Evolutionary conservation across 352 stramenopile genomes (phyloP).

Genomic region (Phytophthora podocarpi): DNA sequence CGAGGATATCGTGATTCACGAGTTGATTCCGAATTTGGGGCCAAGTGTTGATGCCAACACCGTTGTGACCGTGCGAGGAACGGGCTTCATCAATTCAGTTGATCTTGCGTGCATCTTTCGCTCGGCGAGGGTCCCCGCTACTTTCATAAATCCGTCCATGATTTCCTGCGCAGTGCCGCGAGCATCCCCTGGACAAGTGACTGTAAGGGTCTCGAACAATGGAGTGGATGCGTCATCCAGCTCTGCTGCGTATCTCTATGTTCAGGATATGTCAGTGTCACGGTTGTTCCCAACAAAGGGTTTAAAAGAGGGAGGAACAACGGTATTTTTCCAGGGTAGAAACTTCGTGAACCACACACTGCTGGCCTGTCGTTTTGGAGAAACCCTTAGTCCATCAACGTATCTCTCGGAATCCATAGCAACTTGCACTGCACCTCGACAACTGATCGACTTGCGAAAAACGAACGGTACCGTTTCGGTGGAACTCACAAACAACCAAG

Average conservation of each 20-base stretch:
- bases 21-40: conserved; percentile 57
- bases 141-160: conserved; percentile 49
- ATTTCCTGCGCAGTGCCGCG: conserved; percentile 69
- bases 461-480: conserved; percentile 62
- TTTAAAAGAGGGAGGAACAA: conserved; percentile 75
- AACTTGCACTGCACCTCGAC: conserved; percentile 79
- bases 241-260: conserved; percentile 73
- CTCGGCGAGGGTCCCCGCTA: conserved; percentile 36
- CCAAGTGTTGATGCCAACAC: conserved; percentile 63
- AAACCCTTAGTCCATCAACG: conserved; percentile 61
- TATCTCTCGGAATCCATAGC: conserved; percentile 83
- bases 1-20: conserved; percentile 46
- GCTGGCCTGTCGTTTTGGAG: conserved; percentile 90
- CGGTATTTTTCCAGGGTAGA: conserved; percentile 91
- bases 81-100: conserved; percentile 60
- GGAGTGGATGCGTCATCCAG: conserved; percentile 65
- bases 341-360: conserved; percentile 94
- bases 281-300: conserved; percentile 75
- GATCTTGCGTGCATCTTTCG: conserved; percentile 68
- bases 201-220: conserved; percentile 85
- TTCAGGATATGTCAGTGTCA: conserved; percentile 84
- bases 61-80: conserved; percentile 64
- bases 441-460: conserved; percentile 49
- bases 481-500: conserved; percentile 86
- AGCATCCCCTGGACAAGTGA: conserved; percentile 59